These are phyloP conservation scores for Bryopsis sp. DNA, from an alignment of 139 green algal genomes.

Conservation along the genomic window DNA sequence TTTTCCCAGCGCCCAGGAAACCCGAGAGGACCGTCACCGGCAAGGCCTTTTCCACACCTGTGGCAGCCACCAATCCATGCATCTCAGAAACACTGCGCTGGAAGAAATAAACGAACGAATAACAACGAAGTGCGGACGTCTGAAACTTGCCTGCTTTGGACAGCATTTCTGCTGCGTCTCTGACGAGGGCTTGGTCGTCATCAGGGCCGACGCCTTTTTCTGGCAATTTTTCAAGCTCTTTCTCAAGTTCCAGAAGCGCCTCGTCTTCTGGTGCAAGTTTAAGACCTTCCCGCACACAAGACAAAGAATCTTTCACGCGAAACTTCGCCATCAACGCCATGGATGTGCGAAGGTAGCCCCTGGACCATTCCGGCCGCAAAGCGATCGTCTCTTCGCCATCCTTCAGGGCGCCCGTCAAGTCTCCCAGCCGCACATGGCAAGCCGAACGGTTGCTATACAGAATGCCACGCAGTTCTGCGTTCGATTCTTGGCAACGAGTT, in stretches of 20 bases:
- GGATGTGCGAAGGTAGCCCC: slow-evolving; percentile 32
- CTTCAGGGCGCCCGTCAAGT: slow-evolving; percentile 38
- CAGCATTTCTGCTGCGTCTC: not conserved
- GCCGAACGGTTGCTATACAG: slow-evolving; percentile 75
- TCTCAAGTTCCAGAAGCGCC: slow-evolving; percentile 4
- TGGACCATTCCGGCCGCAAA: slow-evolving; percentile 33
- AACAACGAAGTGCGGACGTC: not conserved
- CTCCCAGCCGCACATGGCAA: slow-evolving; percentile 31
- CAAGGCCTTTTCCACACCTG: slow-evolving; percentile 16
- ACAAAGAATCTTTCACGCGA: slow-evolving; percentile 38
- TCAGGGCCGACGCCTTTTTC: not conserved
- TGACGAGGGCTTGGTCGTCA: not conserved
- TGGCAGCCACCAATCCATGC: not conserved
- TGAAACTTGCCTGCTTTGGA: not conserved
- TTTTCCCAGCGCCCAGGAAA: slow-evolving; percentile 73
- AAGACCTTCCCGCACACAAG: slow-evolving; percentile 50
- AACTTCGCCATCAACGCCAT: slow-evolving; percentile 36
- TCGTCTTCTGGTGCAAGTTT: slow-evolving; percentile 59
- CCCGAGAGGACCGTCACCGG: slow-evolving; percentile 48
- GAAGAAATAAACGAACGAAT: not conserved
- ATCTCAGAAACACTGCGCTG: not conserved
- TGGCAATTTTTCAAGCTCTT: not conserved
- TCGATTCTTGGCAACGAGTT: no score
- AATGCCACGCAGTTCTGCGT: slow-evolving; percentile 25
- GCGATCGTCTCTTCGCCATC: slow-evolving; percentile 39